These are phyloP conservation scores for Primulina tabacum DNA, from an alignment of 257 asterid genomes.

Conservation along the genomic window DNA sequence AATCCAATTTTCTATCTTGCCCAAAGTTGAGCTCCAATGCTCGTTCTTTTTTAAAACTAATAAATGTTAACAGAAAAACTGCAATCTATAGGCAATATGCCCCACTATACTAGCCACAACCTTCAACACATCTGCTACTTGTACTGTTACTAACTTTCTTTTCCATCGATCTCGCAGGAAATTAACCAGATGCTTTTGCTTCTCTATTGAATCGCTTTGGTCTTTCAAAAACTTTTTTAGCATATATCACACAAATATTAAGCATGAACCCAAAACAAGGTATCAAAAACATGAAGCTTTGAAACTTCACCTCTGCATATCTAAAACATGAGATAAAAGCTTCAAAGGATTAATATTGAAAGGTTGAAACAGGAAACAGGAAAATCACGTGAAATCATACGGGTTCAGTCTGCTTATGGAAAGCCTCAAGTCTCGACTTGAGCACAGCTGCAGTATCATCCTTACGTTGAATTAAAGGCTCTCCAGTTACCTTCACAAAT, in stretches of 20 bases:
- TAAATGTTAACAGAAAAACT: neutral
- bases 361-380: neutral
- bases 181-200: neutral
- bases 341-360: neutral
- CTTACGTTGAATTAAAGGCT: slow-evolving; percentile 85
- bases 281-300: neutral
- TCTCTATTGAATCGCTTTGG: neutral
- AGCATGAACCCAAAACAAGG: neutral
- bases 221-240: neutral
- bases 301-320: neutral
- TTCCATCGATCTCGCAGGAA: no score
- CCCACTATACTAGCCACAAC: neutral
- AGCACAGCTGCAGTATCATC: slow-evolving; percentile 93
- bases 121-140: neutral
- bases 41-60: neutral
- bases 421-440: slow-evolving; percentile 90
- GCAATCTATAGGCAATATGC: neutral
- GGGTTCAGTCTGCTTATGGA: slow-evolving; percentile 89
- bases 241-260: neutral
- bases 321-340: neutral
- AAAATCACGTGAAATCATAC: slow-evolving; percentile 34
- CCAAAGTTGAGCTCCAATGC: neutral
- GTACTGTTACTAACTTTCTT: neutral
- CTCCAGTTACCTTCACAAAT: slow-evolving; percentile 63
- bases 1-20: no score